Percentiles rank a stretch among this genome's conserved stretches.
Conservation (phyloP, 306 rosid genomes). For the Dicorynia guianensis region DNA sequence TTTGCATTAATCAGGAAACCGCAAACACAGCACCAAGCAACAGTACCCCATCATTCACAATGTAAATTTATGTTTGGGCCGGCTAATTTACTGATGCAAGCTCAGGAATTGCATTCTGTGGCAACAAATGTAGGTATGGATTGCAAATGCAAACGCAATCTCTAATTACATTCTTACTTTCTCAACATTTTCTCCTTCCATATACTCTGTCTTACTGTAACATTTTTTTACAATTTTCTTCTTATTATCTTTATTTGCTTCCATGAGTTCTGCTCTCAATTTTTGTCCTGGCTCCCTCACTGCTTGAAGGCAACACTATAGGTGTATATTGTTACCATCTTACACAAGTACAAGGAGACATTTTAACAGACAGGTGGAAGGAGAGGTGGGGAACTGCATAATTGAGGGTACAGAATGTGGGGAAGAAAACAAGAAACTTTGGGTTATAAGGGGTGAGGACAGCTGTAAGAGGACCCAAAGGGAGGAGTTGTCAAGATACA, state of each 20-base stretch:
- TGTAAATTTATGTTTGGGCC: background rate
- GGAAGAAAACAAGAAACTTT: slow-evolving; percentile 41
- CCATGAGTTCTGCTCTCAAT: too few species aligned
- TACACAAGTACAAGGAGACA: slow-evolving; percentile 23
- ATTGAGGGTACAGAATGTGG: slow-evolving; percentile 45
- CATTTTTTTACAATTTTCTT: too few species aligned
- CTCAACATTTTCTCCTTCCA: background rate
- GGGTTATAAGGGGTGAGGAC: slow-evolving; percentile 40
- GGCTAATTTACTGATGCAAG: slow-evolving; percentile 32
- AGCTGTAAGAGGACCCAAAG: slow-evolving; percentile 56
- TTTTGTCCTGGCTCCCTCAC: too few species aligned
- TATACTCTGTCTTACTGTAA: too few species aligned
- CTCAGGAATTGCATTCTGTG: background rate
- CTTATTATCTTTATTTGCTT: too few species aligned
- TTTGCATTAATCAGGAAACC: slow-evolving; percentile 18
- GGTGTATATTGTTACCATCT: background rate
- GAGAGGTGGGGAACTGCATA: slow-evolving; percentile 33
- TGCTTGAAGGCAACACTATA: background rate
- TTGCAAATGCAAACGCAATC: slow-evolving; percentile 2
- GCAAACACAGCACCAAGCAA: slow-evolving; percentile 19
- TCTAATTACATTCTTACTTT: slow-evolving; percentile 11
- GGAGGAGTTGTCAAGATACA: slow-evolving; percentile 42
- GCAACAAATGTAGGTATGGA: slow-evolving; percentile 2
- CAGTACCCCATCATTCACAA: slow-evolving; percentile 31
- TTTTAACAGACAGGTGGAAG: slow-evolving; percentile 23